Base-by-base conservation (phyloP, 352 stramenopile genomes). In the Phytophthora kernoviae region DNA sequence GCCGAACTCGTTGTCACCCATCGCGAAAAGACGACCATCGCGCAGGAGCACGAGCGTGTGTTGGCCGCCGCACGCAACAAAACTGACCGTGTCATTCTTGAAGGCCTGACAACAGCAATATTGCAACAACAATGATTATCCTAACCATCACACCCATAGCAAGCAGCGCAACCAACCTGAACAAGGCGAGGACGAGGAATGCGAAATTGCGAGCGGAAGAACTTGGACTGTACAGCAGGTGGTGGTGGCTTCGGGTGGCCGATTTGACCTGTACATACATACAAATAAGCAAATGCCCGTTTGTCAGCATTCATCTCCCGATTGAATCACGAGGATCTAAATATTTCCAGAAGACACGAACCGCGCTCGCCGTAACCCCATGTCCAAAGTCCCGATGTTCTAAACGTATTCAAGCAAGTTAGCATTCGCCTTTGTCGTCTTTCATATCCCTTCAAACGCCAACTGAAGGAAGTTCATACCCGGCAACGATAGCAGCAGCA, bases 201-300 rank as follows among this genome's bases (percentile, higher is more conserved):
- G 21, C 84, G 84, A 40, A 91, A 93, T 55, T 90, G 83, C 12
- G 74, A 83, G 42, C 84, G 80, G 47, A 93, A 93, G 46, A 93
- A 93, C 48, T 87, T 88, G 4, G 84, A 93, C 34, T 91, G 80
- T 5, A 72, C 77, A 1, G 80, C 34, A 50, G 62, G 58, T 8
- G 69, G 60, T 7, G 62, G 43, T 15, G 84, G 82, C 65, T 89
- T 89, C 2, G 70, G 70, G 37, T 91, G 81, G 22, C 84, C 84
- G 2, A 93, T 43, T 70, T 93, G 84, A 53, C 80, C 77, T 84
- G 27, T 14, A 21, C 20, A 34, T 24, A 32, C 43, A 58, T 2
- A 24, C 11, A 52, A 37, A 17, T 47, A 49, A 59, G 34, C 0
- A 37, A 36, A 24, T 20, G 1, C 20, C 5, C 18, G 5, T 10